These are phyloP conservation scores for Coemansia umbellata DNA, from an alignment of 192 early-diverging fungal species.

Conservation along the genomic window DNA sequence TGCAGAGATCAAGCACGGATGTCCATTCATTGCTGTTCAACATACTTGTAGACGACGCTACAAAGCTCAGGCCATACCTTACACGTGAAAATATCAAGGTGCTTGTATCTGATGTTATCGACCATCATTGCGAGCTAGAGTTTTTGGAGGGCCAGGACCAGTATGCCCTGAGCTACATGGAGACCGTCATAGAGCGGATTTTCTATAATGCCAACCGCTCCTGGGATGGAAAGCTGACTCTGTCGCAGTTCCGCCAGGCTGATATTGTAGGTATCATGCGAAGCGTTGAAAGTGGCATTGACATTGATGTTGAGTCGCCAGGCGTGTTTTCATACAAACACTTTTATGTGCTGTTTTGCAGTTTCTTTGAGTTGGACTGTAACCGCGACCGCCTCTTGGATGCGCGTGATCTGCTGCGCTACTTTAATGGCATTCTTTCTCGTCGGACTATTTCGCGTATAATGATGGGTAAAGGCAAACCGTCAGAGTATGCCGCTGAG, in stretches of 20 bases:
- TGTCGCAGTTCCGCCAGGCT: conserved; percentile 69
- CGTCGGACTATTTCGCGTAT: conserved; percentile 66
- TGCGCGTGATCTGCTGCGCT: conserved; percentile 63
- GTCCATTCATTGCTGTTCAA: conserved; percentile 56
- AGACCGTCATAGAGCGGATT: conserved; percentile 85
- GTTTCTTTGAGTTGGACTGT: conserved; percentile 91
- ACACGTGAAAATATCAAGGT: conserved; percentile 65
- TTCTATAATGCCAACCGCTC: conserved; percentile 72
- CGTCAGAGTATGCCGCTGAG: conserved; percentile 14
- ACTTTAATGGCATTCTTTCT: conserved; percentile 71
- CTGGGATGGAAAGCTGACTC: conserved; percentile 66
- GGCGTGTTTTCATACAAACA: conserved; percentile 95
- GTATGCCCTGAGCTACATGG: conserved; percentile 84
- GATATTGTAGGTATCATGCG: conserved; percentile 61
- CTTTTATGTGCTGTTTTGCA: conserved; percentile 97
- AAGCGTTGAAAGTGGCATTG: conserved; percentile 65
- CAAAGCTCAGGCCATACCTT: conserved; percentile 30
- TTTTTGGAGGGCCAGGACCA: conserved; percentile 76
- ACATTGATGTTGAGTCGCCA: conserved; percentile 62
- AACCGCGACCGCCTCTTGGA: conserved; percentile 83
- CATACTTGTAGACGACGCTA: conserved; percentile 52
- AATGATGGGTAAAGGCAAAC: conserved; percentile 62
- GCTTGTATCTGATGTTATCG: conserved; percentile 77
- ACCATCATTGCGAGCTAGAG: conserved; percentile 82
- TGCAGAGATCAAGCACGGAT: conserved; percentile 46